These are phyloP conservation scores for Plasmodium malariae DNA, from an alignment of 169 alveolate genomes.

Conservation along the genomic window DNA sequence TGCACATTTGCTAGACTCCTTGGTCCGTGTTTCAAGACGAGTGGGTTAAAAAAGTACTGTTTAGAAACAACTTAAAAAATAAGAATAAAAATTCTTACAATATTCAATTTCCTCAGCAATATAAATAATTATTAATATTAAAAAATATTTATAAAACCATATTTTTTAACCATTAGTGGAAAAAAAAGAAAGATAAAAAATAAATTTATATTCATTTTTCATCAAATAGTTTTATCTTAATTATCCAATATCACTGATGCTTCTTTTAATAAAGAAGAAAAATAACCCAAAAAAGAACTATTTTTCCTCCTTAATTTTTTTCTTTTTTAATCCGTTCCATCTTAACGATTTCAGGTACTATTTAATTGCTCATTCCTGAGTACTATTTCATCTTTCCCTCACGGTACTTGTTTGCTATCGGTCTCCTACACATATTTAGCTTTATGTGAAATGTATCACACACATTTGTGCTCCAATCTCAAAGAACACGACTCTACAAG, in stretches of 20 bases:
- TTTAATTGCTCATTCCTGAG: constrained; percentile 16
- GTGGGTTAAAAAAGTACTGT: constrained; percentile 80
- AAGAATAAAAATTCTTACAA: background rate
- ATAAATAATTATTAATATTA: background rate
- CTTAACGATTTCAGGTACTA: constrained; percentile 49
- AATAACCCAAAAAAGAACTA: background rate
- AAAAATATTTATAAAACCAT: background rate
- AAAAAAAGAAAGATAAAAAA: background rate
- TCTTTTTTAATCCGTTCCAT: constrained; percentile 20
- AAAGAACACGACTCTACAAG: constrained; percentile 79
- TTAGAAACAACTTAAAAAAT: constrained; percentile 54
- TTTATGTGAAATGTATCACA: constrained; percentile 88
- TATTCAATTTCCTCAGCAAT: constrained; percentile 45
- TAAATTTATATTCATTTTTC: background rate
- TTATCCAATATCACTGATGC: constrained; percentile 32
- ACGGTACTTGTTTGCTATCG: constrained; percentile 95
- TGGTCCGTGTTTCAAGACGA: constrained; percentile 97
- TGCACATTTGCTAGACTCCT: constrained; percentile 92
- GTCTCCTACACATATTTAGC: constrained; percentile 93
- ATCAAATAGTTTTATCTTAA: background rate
- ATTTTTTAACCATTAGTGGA: background rate
- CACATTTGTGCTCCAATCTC: constrained; percentile 91
- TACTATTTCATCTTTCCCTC: constrained; percentile 95
- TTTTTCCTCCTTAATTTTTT: background rate
- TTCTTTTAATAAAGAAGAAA: constrained; percentile 38